Evolutionary conservation across 495 filamentous ascomycete species (phyloP), one percentile per base, ranked within the genome.

Genomic region (Aspergillus indologenus): DNA sequence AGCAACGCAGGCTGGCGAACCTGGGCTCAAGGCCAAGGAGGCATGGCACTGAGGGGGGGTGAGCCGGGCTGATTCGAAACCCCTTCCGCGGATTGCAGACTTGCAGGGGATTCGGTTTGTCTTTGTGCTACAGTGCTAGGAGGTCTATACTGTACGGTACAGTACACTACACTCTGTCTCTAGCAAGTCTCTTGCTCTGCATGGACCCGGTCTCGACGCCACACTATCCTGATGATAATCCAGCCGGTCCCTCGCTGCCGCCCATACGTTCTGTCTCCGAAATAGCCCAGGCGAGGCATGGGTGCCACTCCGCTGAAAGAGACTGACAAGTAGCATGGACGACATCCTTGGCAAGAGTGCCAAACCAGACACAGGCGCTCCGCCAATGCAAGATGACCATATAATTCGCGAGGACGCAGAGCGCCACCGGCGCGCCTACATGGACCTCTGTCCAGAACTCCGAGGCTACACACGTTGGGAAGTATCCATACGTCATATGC

Each of bases 201-300:
- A 40, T 11, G 12, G 34, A 11, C 12, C 12, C 12, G 5, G 34
- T 8, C 12, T 40, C 34, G 12, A 40, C 34, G 34, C 34, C 34
- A 40, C 34, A 40, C 12, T 15, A 40, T 40, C n/a, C n/a, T n/a
- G 34, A 2, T 40, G 12, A 40, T 40, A 11, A 40, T 9, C 5
- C 34, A 8, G 34, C 34, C 7, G 34, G 34, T 40, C 34, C 34
- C 12, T 40, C 7, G 12, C 12, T 7, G 12, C 34, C 12, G 34
- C 12, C 34, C 34, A 29, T 17, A 18, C 5, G 24, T 17, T 51
- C 48, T 7, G 15, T 19, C 29, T 51, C 23, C 15, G n/a, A 29
- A 51, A 51, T 18, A 31, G 48, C 48, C 48, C 48, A 51, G 18
- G 48, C 48, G 12, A 31, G 31, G 18, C 48, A 51, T 1, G 24